Evolutionary conservation across 1,284 basidiomycete genomes (phyloP), one percentile per base, ranked within the genome.

Genomic region (Austroboletus rostrupii): DNA sequence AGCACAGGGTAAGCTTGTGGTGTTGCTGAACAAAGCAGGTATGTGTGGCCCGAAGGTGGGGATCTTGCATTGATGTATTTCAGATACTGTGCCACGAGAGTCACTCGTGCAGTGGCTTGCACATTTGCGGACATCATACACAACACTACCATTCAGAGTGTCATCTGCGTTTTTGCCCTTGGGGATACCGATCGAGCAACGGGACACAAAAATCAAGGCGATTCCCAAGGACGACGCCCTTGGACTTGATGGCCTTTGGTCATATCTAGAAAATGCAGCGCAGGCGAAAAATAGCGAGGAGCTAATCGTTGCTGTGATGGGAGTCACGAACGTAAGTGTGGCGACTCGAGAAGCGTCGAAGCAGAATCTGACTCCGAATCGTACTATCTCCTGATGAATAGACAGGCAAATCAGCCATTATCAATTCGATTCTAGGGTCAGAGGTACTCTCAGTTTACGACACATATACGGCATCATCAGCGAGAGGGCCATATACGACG

Each of bases 1-100:
- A 72, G 60, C 71, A 16, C 54, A 67, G 36, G 69, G 68, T 36
- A 83, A 81, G 66, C 60, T 88, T n/a, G 64, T 87, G 19, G 70
- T 93, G 14, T 76, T 96, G 12, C 65, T 97, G 46, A 96, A 90
- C 70, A 97, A 97, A 75, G 87, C 89, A 57, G 92, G 91, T 90
- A 61, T 52, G 83, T 74, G 37, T 26, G 26, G 47, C 57, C 40
- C 43, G 47, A 44, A 38, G 23, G 47, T 14, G 49, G 32, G 48
- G 14, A 23, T 39, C 20, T 44, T 37, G 17, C 9, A 49, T 36
- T 46, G 42, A 52, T 54, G 32, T 49, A 29, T 19, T 61, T 48
- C 65, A 93, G 92, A 97, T 67, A 75, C 85, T 14, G 90, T 91
- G 44, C 93, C 96, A 16, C 80, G 84, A 35, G 91, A 95, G 65